A percentile compares a stretch with the other conserved stretches of the same genome.
phyloP scores from a whole-genome alignment of 441 rosid species.

The Pelargonium myrrhifolium region DNA sequence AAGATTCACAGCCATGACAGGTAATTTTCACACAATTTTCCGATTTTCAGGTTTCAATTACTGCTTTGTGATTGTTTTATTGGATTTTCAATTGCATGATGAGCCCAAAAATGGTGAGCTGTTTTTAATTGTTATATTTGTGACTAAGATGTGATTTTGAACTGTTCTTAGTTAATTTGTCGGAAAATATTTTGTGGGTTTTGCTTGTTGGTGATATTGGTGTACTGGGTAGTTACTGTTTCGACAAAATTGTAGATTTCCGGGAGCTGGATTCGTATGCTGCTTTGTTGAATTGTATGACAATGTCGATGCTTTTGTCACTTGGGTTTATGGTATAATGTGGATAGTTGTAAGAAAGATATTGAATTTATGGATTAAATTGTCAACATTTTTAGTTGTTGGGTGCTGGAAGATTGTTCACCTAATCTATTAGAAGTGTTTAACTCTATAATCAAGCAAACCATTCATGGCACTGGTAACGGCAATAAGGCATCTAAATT shows the following conservation, averaged over 20 bases:
- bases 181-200: not conserved
- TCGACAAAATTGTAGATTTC: not conserved
- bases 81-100: not conserved
- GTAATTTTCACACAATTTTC: not conserved
- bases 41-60: not conserved
- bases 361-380: not conserved
- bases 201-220: not conserved
- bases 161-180: not conserved
- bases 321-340: not conserved
- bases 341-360: not conserved
- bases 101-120: not conserved
- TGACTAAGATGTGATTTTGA: not conserved
- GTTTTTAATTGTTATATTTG: not conserved
- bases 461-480: too few species aligned
- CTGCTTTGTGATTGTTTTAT: not conserved
- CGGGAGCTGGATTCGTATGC: not conserved
- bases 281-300: not conserved
- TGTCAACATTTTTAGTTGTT: not conserved
- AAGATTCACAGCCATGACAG: slow-evolving; percentile 2
- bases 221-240: slow-evolving; percentile 1
- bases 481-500: too few species aligned
- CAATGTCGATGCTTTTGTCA: not conserved
- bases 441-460: too few species aligned
- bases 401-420: too few species aligned
- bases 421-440: too few species aligned